Percentiles rank a stretch among this genome's conserved stretches.
These are phyloP conservation scores for Stephania yunnanensis DNA, from an alignment of 164 flowering plant genomes.

Conservation along the genomic window DNA sequence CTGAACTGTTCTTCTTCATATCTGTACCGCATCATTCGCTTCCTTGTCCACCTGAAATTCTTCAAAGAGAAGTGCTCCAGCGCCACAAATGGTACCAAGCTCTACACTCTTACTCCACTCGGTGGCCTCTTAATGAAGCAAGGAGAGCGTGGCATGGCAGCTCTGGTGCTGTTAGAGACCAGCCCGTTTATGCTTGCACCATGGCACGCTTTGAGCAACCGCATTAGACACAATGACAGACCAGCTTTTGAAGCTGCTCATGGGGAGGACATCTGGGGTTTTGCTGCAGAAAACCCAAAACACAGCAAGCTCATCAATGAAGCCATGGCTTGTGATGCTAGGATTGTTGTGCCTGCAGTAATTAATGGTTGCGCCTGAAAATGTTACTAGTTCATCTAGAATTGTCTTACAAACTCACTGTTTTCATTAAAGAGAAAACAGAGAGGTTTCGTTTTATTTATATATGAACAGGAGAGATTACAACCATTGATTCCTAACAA, in stretches of 20 bases:
- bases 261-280: neutral
- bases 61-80: neutral
- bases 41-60: neutral
- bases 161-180: neutral
- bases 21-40: conserved; percentile 6
- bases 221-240: neutral
- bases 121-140: neutral
- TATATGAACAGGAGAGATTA: too few relatives aligned
- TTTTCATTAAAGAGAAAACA: too few relatives aligned
- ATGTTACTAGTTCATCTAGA: too few relatives aligned
- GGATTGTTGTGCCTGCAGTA: neutral
- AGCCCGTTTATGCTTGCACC: conserved; percentile 4
- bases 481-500: too few relatives aligned
- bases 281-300: conserved; percentile 1
- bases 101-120: neutral
- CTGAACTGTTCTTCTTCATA: neutral
- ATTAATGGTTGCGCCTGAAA: conserved; percentile 4
- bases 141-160: conserved; percentile 8
- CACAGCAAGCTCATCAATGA: conserved; percentile 6
- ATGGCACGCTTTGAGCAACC: conserved; percentile 5
- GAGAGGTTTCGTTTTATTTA: too few relatives aligned
- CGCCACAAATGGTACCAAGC: neutral
- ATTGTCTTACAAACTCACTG: too few relatives aligned
- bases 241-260: conserved; percentile 9
- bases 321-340: conserved; percentile 11